Conservation (phyloP, 345 rosid genomes). For the Excoecaria cochinchinensis region DNA sequence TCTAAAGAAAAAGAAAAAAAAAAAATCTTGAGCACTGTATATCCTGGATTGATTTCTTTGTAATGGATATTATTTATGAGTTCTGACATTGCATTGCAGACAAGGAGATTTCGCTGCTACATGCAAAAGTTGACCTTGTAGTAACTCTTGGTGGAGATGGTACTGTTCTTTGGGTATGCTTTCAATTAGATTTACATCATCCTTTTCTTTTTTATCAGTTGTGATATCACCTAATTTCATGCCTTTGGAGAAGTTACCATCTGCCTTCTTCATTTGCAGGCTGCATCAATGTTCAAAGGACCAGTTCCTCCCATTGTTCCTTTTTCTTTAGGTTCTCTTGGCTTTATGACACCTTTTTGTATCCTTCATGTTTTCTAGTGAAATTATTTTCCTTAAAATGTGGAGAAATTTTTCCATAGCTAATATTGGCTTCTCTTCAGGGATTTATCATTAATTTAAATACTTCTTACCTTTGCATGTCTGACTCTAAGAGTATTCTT, state of each 20-base stretch:
- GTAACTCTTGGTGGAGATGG: constrained; percentile 99
- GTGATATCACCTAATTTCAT: constrained; percentile 6
- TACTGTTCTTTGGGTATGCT: constrained; percentile 90
- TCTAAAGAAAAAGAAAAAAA: neutral
- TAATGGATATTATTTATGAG: neutral
- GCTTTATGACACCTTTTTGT: constrained; percentile 99
- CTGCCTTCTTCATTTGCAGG: constrained; percentile 49
- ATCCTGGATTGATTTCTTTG: neutral
- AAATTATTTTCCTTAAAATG: constrained; percentile 1
- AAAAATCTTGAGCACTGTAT: neutral
- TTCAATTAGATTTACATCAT: neutral
- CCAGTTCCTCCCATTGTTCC: constrained; percentile 98
- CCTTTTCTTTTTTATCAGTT: neutral
- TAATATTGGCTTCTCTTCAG: constrained; percentile 2
- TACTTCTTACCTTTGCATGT: neutral
- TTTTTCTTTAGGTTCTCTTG: constrained; percentile 93
- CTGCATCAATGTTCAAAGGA: constrained; percentile 97
- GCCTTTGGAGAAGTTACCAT: constrained; percentile 12
- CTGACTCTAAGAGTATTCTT: constrained; percentile 24
- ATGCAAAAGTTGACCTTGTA: constrained; percentile 86
- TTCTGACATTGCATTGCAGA: constrained; percentile 48
- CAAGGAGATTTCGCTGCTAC: constrained; percentile 63
- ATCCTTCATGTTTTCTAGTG: constrained; percentile 44
- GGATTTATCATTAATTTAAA: neutral
- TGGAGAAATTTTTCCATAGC: neutral